A percentile compares a stretch with the other conserved stretches of the same genome.
Conservation (phyloP, 306 rosid species). For the Cercis canadensis region DNA sequence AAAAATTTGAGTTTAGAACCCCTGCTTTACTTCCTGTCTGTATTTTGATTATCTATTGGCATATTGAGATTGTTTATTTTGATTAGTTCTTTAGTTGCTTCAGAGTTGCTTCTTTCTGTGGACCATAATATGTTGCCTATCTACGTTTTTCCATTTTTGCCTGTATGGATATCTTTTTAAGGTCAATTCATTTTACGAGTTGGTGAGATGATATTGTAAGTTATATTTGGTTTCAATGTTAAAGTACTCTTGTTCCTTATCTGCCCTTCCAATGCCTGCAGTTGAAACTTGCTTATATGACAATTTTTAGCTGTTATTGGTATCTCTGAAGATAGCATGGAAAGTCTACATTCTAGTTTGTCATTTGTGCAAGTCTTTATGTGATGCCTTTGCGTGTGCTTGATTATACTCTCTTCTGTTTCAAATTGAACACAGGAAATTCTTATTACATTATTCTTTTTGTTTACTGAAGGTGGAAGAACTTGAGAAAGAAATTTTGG, state of each 20-base stretch:
- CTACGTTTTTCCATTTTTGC: background rate
- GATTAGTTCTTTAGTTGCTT: conserved; percentile 17
- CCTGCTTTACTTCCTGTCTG: conserved; percentile 8
- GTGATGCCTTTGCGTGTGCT: conserved; percentile 18
- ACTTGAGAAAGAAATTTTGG: conserved; percentile 85
- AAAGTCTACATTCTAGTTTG: conserved; percentile 26
- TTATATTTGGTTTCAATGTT: too few species aligned
- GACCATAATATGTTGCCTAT: background rate
- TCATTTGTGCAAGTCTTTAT: conserved; percentile 32
- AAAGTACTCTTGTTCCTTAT: conserved; percentile 22
- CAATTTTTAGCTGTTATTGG: conserved; percentile 19
- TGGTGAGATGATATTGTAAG: conserved; percentile 25
- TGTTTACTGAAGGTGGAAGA: conserved; percentile 78
- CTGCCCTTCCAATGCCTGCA: background rate
- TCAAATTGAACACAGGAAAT: conserved; percentile 26
- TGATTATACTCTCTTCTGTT: conserved; percentile 22
- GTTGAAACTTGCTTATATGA: conserved; percentile 20
- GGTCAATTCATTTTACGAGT: conserved; percentile 30
- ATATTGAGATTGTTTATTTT: conserved; percentile 12
- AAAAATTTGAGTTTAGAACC: conserved; percentile 21
- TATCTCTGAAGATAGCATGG: conserved; percentile 32
- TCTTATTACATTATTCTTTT: conserved; percentile 31
- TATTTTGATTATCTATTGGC: conserved; percentile 27
- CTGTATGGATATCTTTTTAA: conserved; percentile 6
- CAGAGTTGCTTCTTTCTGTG: conserved; percentile 8